Base-by-base conservation (phyloP, 2,329 filamentous ascomycete genomes). In the Epicoccum sorghinum region DNA sequence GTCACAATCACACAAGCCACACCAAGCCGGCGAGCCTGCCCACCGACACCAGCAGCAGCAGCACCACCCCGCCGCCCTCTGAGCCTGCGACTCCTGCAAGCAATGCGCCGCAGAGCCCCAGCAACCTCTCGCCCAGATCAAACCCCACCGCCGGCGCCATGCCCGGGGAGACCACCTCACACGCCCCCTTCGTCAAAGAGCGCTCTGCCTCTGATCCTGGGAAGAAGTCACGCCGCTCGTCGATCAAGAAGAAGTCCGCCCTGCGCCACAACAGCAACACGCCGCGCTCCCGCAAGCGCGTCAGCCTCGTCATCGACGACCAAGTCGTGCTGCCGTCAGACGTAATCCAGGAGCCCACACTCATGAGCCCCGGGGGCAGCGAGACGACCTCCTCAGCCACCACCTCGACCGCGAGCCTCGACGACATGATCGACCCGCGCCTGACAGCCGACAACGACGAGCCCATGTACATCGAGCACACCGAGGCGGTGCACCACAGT, bases 241-340 rank as follows among this genome's bases (percentile, higher is more conserved):
- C 61, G 6, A 60, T 62, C 46, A 71, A 69, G 62, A 72, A 69
- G 62, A 74, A 73, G 46, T 74, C 72, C 4, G 64, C 71, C 13
- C 63, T 74, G 27, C 64, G 69, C 47, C 57, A 61, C 24, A 63
- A 55, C 50, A 67, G 65, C 55, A 61, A 1, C 27, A 29, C 61
- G 25, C 52, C 60, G 24, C 45, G 49, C 22, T 52, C 62, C 30
- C 60, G 72, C 46, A 75, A 75, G 57, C 60, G 72, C 38, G 72
- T 75, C 52, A 71, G 67, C 56, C 59, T 75, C 37, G 67, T 72
- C 48, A 73, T 75, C 33, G 70, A 75, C 54, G 71, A 73, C 59
- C 71, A 73, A 48, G 74, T 73, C 18, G 71, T 75, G 13, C 68
- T 68, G 24, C 72, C 72, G 4, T 67, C 71, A n/a, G 72, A 75